A percentile compares a stretch with the other conserved stretches of the same genome.
Conservation (phyloP, 371 early-diverging fungal species). For the Entomophthora muscae region DNA sequence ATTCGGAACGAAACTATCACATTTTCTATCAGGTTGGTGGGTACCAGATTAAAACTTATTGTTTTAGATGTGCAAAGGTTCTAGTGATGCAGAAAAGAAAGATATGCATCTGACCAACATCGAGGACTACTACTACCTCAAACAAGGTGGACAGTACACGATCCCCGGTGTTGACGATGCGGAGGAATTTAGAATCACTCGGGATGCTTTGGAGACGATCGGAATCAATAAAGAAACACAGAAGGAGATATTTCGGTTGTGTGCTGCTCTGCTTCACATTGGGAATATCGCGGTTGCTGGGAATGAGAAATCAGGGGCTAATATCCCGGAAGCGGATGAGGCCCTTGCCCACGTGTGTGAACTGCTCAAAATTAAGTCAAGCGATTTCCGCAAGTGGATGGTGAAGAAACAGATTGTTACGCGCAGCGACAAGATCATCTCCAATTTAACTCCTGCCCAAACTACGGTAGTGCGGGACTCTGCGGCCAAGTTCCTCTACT, state of each 20-base stretch:
- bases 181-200: constrained; percentile 74
- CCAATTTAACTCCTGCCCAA: constrained; percentile 48
- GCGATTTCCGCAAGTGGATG: constrained; percentile 77
- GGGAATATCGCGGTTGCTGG: constrained; percentile 81
- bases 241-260: constrained; percentile 73
- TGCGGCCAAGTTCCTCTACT: constrained; percentile 87
- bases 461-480: constrained; percentile 76
- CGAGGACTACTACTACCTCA: constrained; percentile 69
- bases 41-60: not conserved
- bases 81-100: constrained; percentile 60
- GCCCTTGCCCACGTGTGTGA: constrained; percentile 40
- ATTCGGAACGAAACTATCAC: constrained; percentile 94
- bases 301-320: constrained; percentile 37
- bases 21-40: constrained; percentile 77
- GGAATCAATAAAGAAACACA: constrained; percentile 72
- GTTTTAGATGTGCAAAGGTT: constrained; percentile 64
- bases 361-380: constrained; percentile 51
- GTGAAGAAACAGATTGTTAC: constrained; percentile 73
- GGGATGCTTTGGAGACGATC: constrained; percentile 63
- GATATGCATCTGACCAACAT: constrained; percentile 54
- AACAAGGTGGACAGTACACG: constrained; percentile 62
- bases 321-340: constrained; percentile 49
- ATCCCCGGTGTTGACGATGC: constrained; percentile 82
- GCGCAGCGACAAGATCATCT: constrained; percentile 69
- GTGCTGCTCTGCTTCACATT: constrained; percentile 80